A percentile compares a stretch with the other conserved stretches of the same genome.
phyloP scores from a whole-genome alignment of 2,329 filamentous ascomycete genomes.

The Dothideomycetes sp. region DNA sequence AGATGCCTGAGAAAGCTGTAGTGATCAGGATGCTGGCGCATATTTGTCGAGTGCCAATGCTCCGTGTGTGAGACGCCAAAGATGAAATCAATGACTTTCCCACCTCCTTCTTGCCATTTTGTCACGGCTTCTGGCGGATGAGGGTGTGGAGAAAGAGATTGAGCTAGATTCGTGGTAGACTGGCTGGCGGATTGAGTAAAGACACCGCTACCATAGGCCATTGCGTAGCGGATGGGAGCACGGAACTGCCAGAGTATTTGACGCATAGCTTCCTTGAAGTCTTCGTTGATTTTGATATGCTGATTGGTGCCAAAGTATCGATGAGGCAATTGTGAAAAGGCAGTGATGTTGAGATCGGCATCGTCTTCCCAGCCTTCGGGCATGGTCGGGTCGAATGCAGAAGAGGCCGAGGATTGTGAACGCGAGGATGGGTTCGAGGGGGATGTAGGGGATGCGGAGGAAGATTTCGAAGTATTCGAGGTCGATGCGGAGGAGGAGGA shows the following conservation, averaged over 20 bases:
- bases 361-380: conserved; percentile 65
- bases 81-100: conserved; percentile 98
- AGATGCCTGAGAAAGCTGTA: conserved; percentile 79
- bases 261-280: conserved; percentile 84
- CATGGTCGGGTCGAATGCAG: conserved; percentile 24
- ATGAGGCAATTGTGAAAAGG: conserved; percentile 68
- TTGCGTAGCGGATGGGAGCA: conserved; percentile 89
- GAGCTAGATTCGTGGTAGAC: conserved; percentile 30
- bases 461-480: conserved; percentile 1
- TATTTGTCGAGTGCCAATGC: conserved; percentile 93
- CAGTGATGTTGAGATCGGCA: conserved; percentile 56
- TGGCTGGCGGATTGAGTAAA: conserved; percentile 63
- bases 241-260: conserved; percentile 85
- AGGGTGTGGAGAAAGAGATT: conserved; percentile 61
- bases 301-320: conserved; percentile 88
- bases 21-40: conserved; percentile 79
- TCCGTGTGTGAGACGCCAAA: conserved; percentile 91
- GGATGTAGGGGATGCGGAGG: conserved; percentile 10
- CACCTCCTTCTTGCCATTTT: conserved; percentile 75
- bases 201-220: conserved; percentile 94
- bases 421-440: background rate
- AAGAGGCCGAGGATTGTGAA: conserved; percentile 4
- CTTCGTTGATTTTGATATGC: conserved; percentile 89
- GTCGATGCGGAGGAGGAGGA: background rate
- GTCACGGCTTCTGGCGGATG: conserved; percentile 71